Base-by-base conservation (phyloP, 768 basidiomycete species). In the Solioccasus polychromus region DNA sequence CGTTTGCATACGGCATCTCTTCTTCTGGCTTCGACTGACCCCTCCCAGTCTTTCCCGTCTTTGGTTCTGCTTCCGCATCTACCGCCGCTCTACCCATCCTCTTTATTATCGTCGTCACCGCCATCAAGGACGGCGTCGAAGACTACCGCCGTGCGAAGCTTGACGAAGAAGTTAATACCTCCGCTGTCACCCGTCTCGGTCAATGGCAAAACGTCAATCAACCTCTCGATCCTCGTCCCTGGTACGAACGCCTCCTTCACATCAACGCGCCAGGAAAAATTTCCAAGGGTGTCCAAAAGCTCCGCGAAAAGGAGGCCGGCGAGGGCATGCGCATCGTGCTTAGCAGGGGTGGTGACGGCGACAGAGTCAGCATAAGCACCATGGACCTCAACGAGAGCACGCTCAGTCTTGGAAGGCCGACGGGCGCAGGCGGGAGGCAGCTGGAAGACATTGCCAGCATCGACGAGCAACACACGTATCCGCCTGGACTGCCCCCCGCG, bases 161-260 rank as follows among this genome's bases (percentile, higher is more conserved):
- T 31, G 95, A 99, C 63, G 88, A 96, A 50, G 83, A 92, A 59
- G 94, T 97, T 54, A 99, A 99, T 71, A 96, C 83, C 42, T 92
- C 89, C 0, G 90, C 94, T 3, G 84, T 88, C 11, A 97, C 93
- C 2, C 90, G 90, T 53, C 79, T 99, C 10, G 83, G 82, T 6
- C 79, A 87, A 34, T 96, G 92, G 91, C 76, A 75, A 45, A 98
- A 99, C 63, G 81, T 92, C 19, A 99, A 98, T 58, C 84, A 86
- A 47, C 88, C 86, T 0, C 71, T 64, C 4, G 92, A 95, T 63
- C 74, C 85, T 0, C 80, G 92, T 7, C 68, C 77, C 0, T 91
- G 83, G 80, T 72, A 83, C 47, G 80, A 95, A 67, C 81, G 75
- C 53, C 55, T 91, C n/a, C 62, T 94, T 6, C 79, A 82, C 14